Conservation (phyloP, 352 stramenopile genomes). For the Aphanomyces cochlioides region DNA sequence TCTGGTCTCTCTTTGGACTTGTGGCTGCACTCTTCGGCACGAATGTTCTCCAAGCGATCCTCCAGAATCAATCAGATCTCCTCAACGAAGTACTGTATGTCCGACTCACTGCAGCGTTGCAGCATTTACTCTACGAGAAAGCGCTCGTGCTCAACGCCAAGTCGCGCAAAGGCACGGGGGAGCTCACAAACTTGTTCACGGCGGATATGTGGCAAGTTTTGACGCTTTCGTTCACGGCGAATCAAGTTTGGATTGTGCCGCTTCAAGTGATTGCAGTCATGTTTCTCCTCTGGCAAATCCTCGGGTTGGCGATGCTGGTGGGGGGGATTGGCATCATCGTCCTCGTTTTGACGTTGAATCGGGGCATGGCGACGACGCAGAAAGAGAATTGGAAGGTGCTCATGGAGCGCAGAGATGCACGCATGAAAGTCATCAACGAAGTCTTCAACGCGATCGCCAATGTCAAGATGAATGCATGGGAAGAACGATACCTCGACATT, state of each 20-base stretch:
- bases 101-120: conserved; percentile 55
- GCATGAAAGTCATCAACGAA: conserved; percentile 48
- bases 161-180: conserved; percentile 41
- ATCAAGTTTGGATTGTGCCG: conserved; percentile 22
- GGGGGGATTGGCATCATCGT: conserved; percentile 40
- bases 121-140: conserved; percentile 76
- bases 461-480: conserved; percentile 91
- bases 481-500: conserved; percentile 33
- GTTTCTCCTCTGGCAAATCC: not conserved
- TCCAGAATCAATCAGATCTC: conserved; percentile 52
- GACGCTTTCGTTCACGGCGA: conserved; percentile 32
- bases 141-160: conserved; percentile 44
- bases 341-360: conserved; percentile 41
- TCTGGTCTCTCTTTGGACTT: conserved; percentile 37
- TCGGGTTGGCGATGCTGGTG: conserved; percentile 35
- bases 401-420: conserved; percentile 40
- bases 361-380: conserved; percentile 31
- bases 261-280: conserved; percentile 5
- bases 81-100: conserved; percentile 60
- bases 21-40: conserved; percentile 39
- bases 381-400: conserved; percentile 26
- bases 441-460: conserved; percentile 69
- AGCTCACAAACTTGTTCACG: conserved; percentile 63
- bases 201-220: conserved; percentile 58
- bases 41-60: conserved; percentile 53